These are phyloP conservation scores for Dunaliella sp. DNA, from an alignment of 139 green algal genomes.

Conservation along the genomic window DNA sequence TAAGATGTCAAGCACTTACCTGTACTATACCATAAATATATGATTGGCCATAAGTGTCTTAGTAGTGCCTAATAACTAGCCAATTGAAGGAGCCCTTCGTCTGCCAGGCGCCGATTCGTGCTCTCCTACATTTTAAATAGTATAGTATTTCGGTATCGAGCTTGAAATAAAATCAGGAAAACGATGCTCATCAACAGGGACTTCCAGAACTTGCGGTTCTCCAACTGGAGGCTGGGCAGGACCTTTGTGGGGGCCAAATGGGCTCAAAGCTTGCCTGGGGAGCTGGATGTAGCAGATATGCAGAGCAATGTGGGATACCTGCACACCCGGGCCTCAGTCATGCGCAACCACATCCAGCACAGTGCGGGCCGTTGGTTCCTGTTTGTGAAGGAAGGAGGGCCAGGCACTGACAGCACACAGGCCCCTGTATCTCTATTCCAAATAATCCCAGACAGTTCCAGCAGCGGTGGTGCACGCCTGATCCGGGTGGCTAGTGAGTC, in stretches of 20 bases:
- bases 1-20: too few relatives aligned
- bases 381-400: slow-evolving; percentile 12
- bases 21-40: too few relatives aligned
- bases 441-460: too few relatives aligned
- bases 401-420: too few relatives aligned
- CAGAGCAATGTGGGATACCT: slow-evolving; percentile 27
- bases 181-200: background rate
- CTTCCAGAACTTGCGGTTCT: background rate
- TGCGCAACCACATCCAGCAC: slow-evolving; percentile 39
- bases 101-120: too few relatives aligned
- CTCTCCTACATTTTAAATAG: too few relatives aligned
- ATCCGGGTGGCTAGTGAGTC: background rate
- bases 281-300: background rate
- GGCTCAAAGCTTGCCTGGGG: slow-evolving; percentile 1
- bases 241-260: background rate
- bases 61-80: too few relatives aligned
- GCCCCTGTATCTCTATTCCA: too few relatives aligned
- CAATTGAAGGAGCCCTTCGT: too few relatives aligned
- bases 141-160: background rate
- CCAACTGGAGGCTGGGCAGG: slow-evolving; percentile 9
- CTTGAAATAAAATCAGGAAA: too few relatives aligned
- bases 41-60: too few relatives aligned
- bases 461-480: background rate
- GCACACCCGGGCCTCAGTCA: slow-evolving; percentile 33
- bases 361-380: slow-evolving; percentile 30